Base-by-base conservation (phyloP, 2,329 filamentous ascomycete species). In the Cordyceps javanica region DNA sequence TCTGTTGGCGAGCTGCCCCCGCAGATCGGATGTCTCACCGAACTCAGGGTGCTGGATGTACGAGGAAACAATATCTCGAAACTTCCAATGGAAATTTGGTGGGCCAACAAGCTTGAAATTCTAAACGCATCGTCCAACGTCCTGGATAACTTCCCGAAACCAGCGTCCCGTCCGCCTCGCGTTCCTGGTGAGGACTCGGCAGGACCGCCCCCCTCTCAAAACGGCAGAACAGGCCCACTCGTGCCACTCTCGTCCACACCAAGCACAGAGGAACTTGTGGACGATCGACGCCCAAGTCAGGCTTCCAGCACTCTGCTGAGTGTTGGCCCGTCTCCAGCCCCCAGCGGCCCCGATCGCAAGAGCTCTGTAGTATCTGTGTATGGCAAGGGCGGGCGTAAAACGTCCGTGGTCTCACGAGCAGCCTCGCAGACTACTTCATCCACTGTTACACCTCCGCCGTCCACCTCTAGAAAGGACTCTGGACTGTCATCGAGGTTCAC, bases 91-190 rank as follows among this genome's bases (percentile, higher is more conserved):
- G 94, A 99, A 68, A 81, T 99, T n/a, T 99, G 94, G 94, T 93
- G 90, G 79, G 93, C 93, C 53, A 87, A 88, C 65, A 91, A 88
- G 68, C 74, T 99, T 56, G 92, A 97, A 71, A 93, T 88, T 0
- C 81, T 99, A 59, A 99, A 99, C 65, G 87, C 96, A 13, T 97
- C 93, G 0, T 97, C 94, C 11, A 99, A 99, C 65, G 87, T 97
- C 7, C 79, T 99, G 21, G 88, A 92, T 52, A 85, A 83, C 41
- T 97, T 99, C 68, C 94, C 94, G 1, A 97, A 96, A 68, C 90
- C 90, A 23, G 82, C 86, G 2, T 88, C 88, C 9, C 85, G 90
- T 49, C 76, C 85, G 48, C 82, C 86, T 19, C 84, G 88, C 52
- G 72, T 80, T 10, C 82, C 82, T 3, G 79, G 77, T 9, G 82